These are phyloP conservation scores for Xylaria polymorpha DNA, from an alignment of 2,329 filamentous ascomycete genomes.

Conservation along the genomic window DNA sequence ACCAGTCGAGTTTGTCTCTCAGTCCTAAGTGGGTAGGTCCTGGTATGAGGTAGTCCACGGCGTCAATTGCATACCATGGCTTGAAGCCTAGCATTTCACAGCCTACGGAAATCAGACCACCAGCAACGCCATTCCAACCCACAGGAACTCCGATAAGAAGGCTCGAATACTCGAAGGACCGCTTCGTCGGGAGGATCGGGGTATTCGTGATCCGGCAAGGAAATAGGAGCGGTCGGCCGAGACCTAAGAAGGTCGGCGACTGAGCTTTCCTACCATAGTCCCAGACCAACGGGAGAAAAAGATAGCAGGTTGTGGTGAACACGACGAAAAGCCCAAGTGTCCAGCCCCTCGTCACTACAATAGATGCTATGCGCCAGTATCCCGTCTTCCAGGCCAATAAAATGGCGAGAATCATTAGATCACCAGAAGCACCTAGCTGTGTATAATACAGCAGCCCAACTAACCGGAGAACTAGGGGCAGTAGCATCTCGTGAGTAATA, in stretches of 20 bases:
- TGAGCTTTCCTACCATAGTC: slow-evolving; percentile 18
- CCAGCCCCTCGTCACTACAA: slow-evolving; percentile 1
- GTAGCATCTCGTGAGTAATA: not conserved
- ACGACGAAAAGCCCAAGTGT: slow-evolving; percentile 17
- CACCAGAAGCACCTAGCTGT: slow-evolving; percentile 38
- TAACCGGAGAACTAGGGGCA: not conserved
- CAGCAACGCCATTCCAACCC: slow-evolving; percentile 66
- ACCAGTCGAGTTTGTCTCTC: slow-evolving; percentile 70
- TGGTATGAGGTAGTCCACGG: slow-evolving; percentile 70
- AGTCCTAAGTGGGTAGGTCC: slow-evolving; percentile 64
- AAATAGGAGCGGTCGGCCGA: slow-evolving; percentile 65
- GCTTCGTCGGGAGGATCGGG: slow-evolving; percentile 55
- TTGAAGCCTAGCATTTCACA: slow-evolving; percentile 19
- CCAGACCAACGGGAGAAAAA: slow-evolving; percentile 17
- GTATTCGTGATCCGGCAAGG: slow-evolving; percentile 74
- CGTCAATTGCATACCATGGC: slow-evolving; percentile 69
- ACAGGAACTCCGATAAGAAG: slow-evolving; percentile 61
- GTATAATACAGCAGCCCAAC: slow-evolving; percentile 25
- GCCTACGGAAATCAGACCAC: slow-evolving; percentile 66
- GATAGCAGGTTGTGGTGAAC: slow-evolving; percentile 20
- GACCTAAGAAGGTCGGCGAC: slow-evolving; percentile 42
- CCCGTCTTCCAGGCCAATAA: slow-evolving; percentile 12
- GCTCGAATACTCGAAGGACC: not conserved
- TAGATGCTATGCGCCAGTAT: not conserved
- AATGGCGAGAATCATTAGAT: slow-evolving; percentile 36